Conservation (phyloP, 306 rosid genomes). For the Trifolium repens region DNA sequence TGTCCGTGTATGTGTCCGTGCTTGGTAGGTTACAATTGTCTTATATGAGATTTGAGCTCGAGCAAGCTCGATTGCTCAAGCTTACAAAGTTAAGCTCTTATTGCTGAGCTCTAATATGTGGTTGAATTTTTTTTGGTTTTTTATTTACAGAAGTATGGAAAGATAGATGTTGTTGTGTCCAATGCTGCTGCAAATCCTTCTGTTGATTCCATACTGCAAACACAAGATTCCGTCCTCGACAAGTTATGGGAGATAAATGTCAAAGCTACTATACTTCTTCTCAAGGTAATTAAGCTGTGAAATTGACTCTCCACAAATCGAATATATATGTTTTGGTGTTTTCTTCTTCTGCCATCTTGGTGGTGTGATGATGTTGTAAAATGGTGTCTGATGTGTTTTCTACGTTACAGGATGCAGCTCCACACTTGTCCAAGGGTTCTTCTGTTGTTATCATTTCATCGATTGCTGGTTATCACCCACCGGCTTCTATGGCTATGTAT, state of each 20-base stretch:
- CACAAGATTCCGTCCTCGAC: conserved; percentile 78
- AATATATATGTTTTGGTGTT: conserved; percentile 10
- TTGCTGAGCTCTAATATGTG: background rate
- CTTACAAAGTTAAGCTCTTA: background rate
- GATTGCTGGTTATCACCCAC: conserved; percentile 75
- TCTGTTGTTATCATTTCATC: conserved; percentile 88
- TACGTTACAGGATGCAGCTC: conserved; percentile 67
- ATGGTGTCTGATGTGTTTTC: background rate
- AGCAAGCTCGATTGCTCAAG: too few relatives aligned
- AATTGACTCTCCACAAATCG: background rate
- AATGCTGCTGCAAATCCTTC: conserved; percentile 98
- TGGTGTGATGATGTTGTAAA: conserved; percentile 14
- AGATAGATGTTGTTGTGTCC: conserved; percentile 85
- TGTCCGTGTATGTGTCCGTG: too few relatives aligned
- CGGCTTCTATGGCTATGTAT: conserved; percentile 87
- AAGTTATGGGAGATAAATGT: conserved; percentile 97
- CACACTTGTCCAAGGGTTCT: conserved; percentile 78
- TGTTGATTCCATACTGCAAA: conserved; percentile 62
- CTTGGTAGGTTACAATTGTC: background rate
- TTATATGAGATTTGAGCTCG: background rate
- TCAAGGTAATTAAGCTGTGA: conserved; percentile 61
- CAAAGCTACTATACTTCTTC: conserved; percentile 88
- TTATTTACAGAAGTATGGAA: conserved; percentile 81
- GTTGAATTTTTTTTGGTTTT: conserved; percentile 41
- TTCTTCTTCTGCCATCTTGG: background rate